Evolutionary conservation across 164 flowering plant species (phyloP).

Genomic region (Umbilicus rupestris): DNA sequence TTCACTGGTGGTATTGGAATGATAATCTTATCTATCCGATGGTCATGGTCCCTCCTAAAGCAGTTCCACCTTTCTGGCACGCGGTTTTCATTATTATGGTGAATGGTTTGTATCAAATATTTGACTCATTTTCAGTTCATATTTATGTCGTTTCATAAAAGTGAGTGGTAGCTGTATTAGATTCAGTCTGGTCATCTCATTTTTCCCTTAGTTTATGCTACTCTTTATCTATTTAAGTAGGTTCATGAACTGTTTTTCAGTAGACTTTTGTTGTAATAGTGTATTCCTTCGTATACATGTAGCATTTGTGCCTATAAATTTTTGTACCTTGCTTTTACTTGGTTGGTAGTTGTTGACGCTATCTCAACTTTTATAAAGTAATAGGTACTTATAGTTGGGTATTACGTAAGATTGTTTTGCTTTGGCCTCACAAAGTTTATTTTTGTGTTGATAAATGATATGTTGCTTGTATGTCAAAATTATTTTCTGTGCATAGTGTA

Average conservation of each 20-base stretch:
- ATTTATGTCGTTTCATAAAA: too few relatives aligned
- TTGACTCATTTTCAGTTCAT: background rate
- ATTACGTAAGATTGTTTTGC: background rate
- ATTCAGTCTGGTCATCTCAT: too few relatives aligned
- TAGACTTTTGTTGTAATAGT: too few relatives aligned
- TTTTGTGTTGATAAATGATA: background rate
- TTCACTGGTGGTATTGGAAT: conserved; percentile 90
- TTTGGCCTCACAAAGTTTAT: background rate
- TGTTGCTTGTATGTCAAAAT: background rate
- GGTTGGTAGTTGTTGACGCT: background rate
- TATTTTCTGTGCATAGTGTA: background rate
- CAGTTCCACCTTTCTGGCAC: conserved; percentile 96
- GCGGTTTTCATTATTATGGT: conserved; percentile 93
- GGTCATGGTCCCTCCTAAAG: conserved; percentile 89
- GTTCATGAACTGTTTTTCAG: too few relatives aligned
- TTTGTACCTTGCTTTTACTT: background rate
- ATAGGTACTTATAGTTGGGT: too few relatives aligned
- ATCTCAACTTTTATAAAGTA: background rate
- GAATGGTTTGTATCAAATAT: conserved; percentile 46
- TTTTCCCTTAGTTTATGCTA: too few relatives aligned
- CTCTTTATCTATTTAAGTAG: too few relatives aligned
- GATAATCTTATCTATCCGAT: conserved; percentile 83
- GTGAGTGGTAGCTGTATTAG: too few relatives aligned
- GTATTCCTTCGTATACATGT: too few relatives aligned
- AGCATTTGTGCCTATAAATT: background rate